A percentile compares a stretch with the other conserved stretches of the same genome.
Evolutionary conservation across 257 asterid species (phyloP).

Genomic region (Asclepias syriaca): DNA sequence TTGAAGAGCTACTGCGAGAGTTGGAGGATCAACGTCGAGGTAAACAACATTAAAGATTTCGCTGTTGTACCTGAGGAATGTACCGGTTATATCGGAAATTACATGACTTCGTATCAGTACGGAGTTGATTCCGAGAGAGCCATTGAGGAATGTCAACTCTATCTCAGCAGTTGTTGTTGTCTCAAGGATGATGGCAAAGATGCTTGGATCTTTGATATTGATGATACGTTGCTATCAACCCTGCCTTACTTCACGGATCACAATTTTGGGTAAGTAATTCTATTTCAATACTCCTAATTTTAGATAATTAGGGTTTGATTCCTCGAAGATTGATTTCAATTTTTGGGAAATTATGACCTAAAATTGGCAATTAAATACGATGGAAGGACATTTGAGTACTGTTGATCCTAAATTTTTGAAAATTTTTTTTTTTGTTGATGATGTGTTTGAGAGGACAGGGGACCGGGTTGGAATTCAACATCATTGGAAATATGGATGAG

Average conservation of each 20-base stretch:
- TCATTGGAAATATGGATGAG: constrained; percentile 41
- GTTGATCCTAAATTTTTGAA: too few relatives aligned
- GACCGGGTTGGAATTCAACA: constrained; percentile 34
- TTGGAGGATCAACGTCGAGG: constrained; percentile 46
- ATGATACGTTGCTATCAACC: constrained; percentile 44
- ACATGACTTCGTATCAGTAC: constrained; percentile 46
- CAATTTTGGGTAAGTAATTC: constrained; percentile 29
- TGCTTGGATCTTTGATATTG: constrained; percentile 51
- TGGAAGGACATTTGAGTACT: too few relatives aligned
- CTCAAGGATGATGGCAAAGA: constrained; percentile 37
- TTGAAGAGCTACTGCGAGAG: constrained; percentile 53
- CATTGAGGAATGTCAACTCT: constrained; percentile 34
- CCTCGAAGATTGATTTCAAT: too few relatives aligned
- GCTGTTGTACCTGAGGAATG: constrained; percentile 48
- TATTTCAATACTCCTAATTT: not conserved
- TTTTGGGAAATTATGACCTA: too few relatives aligned
- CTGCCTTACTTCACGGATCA: constrained; percentile 39
- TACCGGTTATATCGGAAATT: constrained; percentile 25
- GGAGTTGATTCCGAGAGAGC: constrained; percentile 32
- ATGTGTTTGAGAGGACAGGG: constrained; percentile 20
- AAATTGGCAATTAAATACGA: too few relatives aligned
- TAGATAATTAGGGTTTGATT: too few relatives aligned
- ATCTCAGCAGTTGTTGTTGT: constrained; percentile 27
- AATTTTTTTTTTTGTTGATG: not conserved
- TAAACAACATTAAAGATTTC: constrained; percentile 39